These are phyloP conservation scores for Phyllostachys edulis DNA, from an alignment of 176 grass and related monocot species.

Conservation along the genomic window DNA sequence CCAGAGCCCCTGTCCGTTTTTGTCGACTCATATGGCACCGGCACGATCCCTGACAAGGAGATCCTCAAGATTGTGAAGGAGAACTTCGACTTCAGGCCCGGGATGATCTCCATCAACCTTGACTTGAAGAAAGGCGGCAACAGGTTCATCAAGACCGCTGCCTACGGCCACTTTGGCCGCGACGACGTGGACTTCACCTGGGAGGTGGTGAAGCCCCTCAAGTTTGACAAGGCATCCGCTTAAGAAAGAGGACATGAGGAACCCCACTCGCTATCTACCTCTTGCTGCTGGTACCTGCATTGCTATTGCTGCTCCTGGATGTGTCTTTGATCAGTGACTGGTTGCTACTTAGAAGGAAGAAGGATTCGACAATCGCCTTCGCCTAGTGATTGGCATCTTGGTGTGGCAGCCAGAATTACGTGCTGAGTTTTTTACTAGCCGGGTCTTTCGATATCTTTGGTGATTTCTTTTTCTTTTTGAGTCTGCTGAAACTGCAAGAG, in stretches of 20 bases:
- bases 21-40: conserved; percentile 50
- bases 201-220: conserved; percentile 66
- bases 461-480: background rate
- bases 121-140: conserved; percentile 60
- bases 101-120: conserved; percentile 73
- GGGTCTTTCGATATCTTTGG: conserved; percentile 1
- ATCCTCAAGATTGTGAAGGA: conserved; percentile 69
- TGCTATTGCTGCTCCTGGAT: conserved; percentile 23
- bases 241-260: conserved; percentile 2
- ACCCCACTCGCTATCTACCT: background rate
- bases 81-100: conserved; percentile 68
- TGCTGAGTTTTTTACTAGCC: conserved; percentile 25
- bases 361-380: background rate
- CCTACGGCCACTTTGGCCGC: conserved; percentile 66
- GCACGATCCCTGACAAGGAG: conserved; percentile 62
- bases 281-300: conserved; percentile 11
- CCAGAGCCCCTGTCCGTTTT: conserved; percentile 63
- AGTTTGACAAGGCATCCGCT: conserved; percentile 45
- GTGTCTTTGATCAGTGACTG: conserved; percentile 48
- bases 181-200: conserved; percentile 64
- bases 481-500: conserved; percentile 39
- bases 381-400: conserved; percentile 26
- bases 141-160: conserved; percentile 68
- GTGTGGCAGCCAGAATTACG: conserved; percentile 30
- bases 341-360: conserved; percentile 30